phyloP scores from a whole-genome alignment of 768 basidiomycete species.

The Mycena leptocephala region DNA sequence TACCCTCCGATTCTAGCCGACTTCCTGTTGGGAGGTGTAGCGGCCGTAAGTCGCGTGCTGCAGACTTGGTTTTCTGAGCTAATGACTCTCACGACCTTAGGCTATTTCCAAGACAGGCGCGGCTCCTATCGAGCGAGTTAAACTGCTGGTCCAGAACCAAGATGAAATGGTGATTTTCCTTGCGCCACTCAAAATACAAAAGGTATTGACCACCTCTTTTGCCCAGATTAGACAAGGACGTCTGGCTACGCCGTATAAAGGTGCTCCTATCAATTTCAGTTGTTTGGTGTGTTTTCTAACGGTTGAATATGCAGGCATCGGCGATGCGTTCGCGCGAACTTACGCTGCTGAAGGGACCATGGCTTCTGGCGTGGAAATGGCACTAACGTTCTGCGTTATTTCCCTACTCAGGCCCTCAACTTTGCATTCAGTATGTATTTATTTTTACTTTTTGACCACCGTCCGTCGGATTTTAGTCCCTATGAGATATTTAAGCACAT shows the following conservation, averaged over 20 bases:
- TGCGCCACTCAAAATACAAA: not conserved
- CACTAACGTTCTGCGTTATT: constrained; percentile 66
- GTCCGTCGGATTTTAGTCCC: not conserved
- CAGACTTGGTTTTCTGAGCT: not conserved
- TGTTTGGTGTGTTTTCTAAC: not conserved
- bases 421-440: constrained; percentile 86
- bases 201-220: not conserved
- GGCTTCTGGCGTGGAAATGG: constrained; percentile 91
- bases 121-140: constrained; percentile 92
- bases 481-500: not conserved
- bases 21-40: constrained; percentile 85
- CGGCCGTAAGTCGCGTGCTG: constrained; percentile 62
- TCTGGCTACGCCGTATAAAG: constrained; percentile 86
- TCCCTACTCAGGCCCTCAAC: constrained; percentile 91
- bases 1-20: constrained; percentile 60
- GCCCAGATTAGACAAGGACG: constrained; percentile 89
- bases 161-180: constrained; percentile 79
- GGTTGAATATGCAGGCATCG: constrained; percentile 58
- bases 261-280: not conserved
- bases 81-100: constrained; percentile 51
- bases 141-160: constrained; percentile 89
- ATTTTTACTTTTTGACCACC: not conserved
- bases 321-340: constrained; percentile 83
- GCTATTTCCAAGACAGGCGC: constrained; percentile 92
- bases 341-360: constrained; percentile 86